A percentile compares a stretch with the other conserved stretches of the same genome.
Conservation (phyloP, 345 rosid species). For the Atalantia buxifolia region DNA sequence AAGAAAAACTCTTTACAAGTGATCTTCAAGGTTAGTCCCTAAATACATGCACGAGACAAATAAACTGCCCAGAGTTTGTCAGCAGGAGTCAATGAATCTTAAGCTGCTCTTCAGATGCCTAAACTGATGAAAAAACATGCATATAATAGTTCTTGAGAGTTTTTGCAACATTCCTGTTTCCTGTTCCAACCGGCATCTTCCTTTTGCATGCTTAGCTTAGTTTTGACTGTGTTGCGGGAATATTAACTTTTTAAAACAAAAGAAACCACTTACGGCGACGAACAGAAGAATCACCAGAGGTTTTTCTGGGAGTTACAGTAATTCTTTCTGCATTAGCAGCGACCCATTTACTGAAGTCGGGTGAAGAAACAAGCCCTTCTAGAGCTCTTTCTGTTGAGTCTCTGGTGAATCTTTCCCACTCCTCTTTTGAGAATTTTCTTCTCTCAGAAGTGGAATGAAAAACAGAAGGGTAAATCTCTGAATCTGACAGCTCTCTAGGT, state of each 20-base stretch:
- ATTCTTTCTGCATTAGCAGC: constrained; percentile 76
- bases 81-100: not conserved
- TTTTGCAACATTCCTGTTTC: not conserved
- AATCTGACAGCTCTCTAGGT: constrained; percentile 33
- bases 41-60: not conserved
- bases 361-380: constrained; percentile 68
- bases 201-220: not conserved
- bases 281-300: constrained; percentile 18
- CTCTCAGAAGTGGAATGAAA: constrained; percentile 71
- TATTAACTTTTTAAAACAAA: constrained; percentile 31
- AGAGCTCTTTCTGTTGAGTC: constrained; percentile 66
- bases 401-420: constrained; percentile 56
- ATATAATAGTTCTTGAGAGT: not conserved
- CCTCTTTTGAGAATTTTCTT: constrained; percentile 51
- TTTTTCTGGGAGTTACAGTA: constrained; percentile 49
- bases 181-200: not conserved
- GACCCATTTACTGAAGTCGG: constrained; percentile 80
- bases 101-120: not conserved
- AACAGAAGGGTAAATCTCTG: constrained; percentile 53
- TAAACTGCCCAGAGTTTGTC: not conserved
- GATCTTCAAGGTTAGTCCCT: not conserved
- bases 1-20: not conserved
- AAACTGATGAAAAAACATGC: not conserved
- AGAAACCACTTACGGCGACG: constrained; percentile 45
- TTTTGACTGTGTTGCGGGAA: not conserved